Evolutionary conservation across 2,329 filamentous ascomycete genomes (phyloP).

Genomic region (Aureobasidium sp.): DNA sequence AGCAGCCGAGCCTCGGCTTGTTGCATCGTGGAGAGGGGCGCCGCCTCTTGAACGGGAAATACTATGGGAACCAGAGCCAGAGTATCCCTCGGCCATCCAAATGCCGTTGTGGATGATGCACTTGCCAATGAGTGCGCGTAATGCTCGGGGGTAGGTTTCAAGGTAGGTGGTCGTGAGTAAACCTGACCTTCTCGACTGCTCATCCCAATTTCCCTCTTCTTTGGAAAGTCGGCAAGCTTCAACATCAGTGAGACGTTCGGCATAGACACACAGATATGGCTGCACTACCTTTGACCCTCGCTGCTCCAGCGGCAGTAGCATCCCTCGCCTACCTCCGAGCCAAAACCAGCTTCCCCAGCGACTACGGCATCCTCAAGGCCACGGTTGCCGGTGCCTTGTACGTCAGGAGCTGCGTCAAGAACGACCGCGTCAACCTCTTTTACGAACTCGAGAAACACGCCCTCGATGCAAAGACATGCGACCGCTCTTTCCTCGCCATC

Average conservation of each 20-base stretch:
- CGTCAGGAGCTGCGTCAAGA: slow-evolving; percentile 29
- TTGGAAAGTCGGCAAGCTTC: neutral
- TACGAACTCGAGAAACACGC: slow-evolving; percentile 65
- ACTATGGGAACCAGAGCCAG: neutral
- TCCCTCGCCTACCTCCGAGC: slow-evolving; percentile 73
- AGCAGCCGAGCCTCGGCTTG: slow-evolving; percentile 1
- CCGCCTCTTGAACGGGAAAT: neutral
- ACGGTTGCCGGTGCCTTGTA: slow-evolving; percentile 42
- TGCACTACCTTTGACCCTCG: slow-evolving; percentile 10
- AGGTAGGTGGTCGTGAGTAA: neutral
- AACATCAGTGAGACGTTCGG: no score
- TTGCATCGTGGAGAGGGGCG: neutral
- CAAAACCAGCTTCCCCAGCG: slow-evolving; percentile 56
- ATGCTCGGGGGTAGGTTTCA: neutral
- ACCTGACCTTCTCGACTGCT: neutral
- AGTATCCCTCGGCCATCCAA: neutral
- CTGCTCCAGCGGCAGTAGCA: slow-evolving; percentile 46
- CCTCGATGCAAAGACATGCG: slow-evolving; percentile 38
- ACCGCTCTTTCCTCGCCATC: slow-evolving; percentile 22
- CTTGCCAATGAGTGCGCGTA: neutral
- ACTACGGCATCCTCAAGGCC: slow-evolving; percentile 45
- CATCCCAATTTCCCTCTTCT: neutral
- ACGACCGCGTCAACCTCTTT: slow-evolving; percentile 60
- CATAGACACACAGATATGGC: neutral
- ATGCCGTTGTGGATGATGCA: neutral